These are phyloP conservation scores for Dryas drummondii DNA, from an alignment of 306 rosid species.

Conservation along the genomic window DNA sequence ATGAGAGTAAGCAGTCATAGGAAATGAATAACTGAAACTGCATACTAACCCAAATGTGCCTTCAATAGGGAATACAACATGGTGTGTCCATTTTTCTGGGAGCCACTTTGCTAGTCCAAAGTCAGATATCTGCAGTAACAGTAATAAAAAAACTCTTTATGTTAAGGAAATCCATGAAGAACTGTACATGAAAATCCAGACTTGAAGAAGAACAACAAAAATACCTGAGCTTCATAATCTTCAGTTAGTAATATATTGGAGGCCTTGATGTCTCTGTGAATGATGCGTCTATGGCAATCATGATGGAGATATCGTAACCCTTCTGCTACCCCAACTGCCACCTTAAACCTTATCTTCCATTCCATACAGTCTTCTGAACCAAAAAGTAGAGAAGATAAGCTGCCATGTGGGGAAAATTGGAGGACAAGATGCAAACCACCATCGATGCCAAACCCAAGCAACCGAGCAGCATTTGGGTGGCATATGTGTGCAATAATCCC, in stretches of 20 bases:
- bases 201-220: neutral
- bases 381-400: constrained; percentile 78
- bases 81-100: constrained; percentile 89
- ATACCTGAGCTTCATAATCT: constrained; percentile 78
- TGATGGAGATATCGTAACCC: constrained; percentile 82
- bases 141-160: neutral
- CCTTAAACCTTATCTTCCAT: constrained; percentile 77
- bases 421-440: constrained; percentile 81
- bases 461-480: constrained; percentile 72
- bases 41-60: constrained; percentile 92
- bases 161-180: neutral
- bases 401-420: constrained; percentile 68
- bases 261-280: constrained; percentile 96
- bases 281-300: constrained; percentile 80
- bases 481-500: constrained; percentile 90
- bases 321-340: constrained; percentile 78
- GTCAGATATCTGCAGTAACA: constrained; percentile 73
- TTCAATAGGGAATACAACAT: constrained; percentile 90
- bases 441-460: constrained; percentile 82
- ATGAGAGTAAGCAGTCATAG: neutral
- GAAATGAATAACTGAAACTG: constrained; percentile 13
- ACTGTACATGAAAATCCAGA: neutral
- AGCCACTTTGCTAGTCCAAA: constrained; percentile 98
- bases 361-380: constrained; percentile 60
- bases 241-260: constrained; percentile 73